Base-by-base conservation (phyloP, 2,329 filamentous ascomycete genomes). In the Aureobasidium mangrovei region DNA sequence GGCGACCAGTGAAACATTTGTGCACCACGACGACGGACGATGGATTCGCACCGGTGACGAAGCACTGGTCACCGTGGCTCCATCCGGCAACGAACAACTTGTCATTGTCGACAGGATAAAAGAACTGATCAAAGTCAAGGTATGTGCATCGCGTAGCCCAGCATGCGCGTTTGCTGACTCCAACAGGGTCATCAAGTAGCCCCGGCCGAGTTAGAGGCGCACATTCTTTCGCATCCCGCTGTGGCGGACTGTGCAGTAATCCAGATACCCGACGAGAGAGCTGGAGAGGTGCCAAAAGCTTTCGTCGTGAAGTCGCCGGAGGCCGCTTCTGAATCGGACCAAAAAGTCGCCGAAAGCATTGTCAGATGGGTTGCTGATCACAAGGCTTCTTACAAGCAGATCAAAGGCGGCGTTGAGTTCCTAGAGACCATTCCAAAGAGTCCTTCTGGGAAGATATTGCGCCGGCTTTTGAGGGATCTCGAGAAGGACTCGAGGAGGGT, bases 391-490 rank as follows among this genome's bases (percentile, higher is more conserved):
- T 73, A 87, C 57, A 80, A 78, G 63, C 83, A 54, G 77, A 70
- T 86, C 3, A 66, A 71, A 56, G 73, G 74, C 47, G 68, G 74
- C 2, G 70, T 76, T 6, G 79, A 82, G 64, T 86, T 86, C 59
- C 73, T 85, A 9, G 80, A 84, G 43, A 74, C 74, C 47, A 80
- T 90, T 27, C 86, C 86, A 12, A 88, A 88, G 76, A 86, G 81
- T 64, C 78, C 84, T 0, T 84, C 80, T 62, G 85, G 86, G 10
- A 89, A 89, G 78, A 86, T 89, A 53, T 67, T 89, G 64, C 74
- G 84, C 45, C 73, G 85, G 26, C 61, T 87, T 47, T 65, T 84
- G 62, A 77, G 73, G 58, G 73, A 79, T 46, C 36, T 5, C 7
- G 9, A 39, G 36, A 39, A 18, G 18, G 18, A 18, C 18, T 18